Base-by-base conservation (phyloP, 768 basidiomycete species). In the Termitomyces sp. region DNA sequence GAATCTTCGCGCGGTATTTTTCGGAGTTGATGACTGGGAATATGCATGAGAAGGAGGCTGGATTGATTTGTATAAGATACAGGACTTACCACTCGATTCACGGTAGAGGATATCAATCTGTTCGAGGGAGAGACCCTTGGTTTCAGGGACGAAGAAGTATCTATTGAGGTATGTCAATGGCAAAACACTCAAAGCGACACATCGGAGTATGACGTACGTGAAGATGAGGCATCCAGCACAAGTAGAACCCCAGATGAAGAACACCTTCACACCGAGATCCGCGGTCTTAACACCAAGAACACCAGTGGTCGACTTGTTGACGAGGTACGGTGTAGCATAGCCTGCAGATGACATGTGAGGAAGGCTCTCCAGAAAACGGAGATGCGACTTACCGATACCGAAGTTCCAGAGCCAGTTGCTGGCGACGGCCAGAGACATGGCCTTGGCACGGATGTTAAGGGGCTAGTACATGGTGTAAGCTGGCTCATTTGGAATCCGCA, bases 401-500 rank as follows among this genome's bases (percentile, higher is more conserved):
- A 87, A 89, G 74, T 93, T 93, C 86, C 87, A 91, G 51, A 89
- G 73, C 85, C 85, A 86, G 76, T 86, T 88, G 57, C 82, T 83
- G 7, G 87, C 87, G 53, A 82, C 81, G n/a, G 87, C 83, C 59
- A 93, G 81, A 12, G 83, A 88, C 78, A 94, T 87, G 56, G 83
- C 89, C 75, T 91, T 91, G 39, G 89, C 87, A 71, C 92, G 89
- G 67, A 93, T 81, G 66, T 85, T 82, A 50, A 90, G 85, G 39
- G 90, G 89, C 65, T 66, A 13, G 20, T n/a, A 58, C n/a, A 30
- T 6, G 16, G 26, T 18, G 16, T 27, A 10, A 42, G 14, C 3
- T 44, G 9, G 7, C 26, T n/a, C 6, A 13, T 16, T 18, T 27
- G 27, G 2, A 45, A 26, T n/a, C 10, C 14, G n/a, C 14, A 5